Evolutionary conservation across 148 eudicot genomes (phyloP), one percentile per base, ranked within the genome.

Genomic region (Rhododendron ferrugineum): DNA sequence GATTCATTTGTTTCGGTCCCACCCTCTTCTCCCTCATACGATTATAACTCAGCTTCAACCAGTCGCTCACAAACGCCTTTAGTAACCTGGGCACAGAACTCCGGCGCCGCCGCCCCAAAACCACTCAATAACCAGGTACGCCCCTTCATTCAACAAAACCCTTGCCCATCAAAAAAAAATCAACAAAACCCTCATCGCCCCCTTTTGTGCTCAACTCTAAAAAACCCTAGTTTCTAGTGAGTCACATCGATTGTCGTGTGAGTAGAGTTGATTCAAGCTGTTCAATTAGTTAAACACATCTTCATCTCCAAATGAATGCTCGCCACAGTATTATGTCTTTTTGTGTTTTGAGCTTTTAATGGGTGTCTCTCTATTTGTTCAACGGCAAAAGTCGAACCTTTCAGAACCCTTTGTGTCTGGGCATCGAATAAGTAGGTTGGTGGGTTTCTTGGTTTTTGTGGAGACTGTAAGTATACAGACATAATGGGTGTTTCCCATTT

Each of bases 401-500:
- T 79, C 20, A 30, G 62, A 28, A 13, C 82, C 28, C 62, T 30
- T 58, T 79, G 40, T 30, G 34, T 11, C 30, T 49, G 82, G 82
- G 40, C 50, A 26, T 79, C 36, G 37, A 50, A 79, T 75, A 58
- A 58, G 66, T 40, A 50, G 22, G 47, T 40, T 40, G 49, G 79
- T 36, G 79, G 79, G 32, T 79, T 49, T 79, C 11, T 79, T 70
- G 28, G 36, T 49, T 52, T 28, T 74, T 4, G 46, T 83, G 68
- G 66, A 83, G 78, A 36, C 50, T 82, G 15, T 28, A 72, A 68
- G 47, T 28, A 23, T 87, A 26, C 52, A 75, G 79, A 83, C 84
- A 82, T 90, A 82, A 87, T 90, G 90, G 92, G 86, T 80, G 52
- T 87, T 84, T 32, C 73, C 50, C 82, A 78, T n/a, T 64, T 84